Conservation (phyloP, 2,329 filamentous ascomycete species). For the Fusarium oligoseptatum region DNA sequence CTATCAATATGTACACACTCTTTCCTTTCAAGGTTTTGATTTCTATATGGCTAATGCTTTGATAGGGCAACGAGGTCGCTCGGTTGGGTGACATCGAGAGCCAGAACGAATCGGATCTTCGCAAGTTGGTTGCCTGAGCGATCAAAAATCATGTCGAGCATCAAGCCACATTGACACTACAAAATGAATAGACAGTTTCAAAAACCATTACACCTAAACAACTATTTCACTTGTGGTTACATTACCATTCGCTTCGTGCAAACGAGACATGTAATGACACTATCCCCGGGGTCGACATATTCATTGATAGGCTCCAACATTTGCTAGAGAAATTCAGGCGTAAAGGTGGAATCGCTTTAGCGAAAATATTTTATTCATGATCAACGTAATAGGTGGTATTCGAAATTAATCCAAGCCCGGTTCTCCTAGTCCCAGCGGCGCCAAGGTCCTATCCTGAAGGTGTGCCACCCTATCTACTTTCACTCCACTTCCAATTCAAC, state of each 20-base stretch:
- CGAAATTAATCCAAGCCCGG: neutral
- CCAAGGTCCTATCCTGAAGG: neutral
- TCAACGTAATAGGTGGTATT: neutral
- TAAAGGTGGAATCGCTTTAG: neutral
- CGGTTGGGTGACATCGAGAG: constrained; percentile 46
- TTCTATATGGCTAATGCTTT: neutral
- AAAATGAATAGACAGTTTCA: neutral
- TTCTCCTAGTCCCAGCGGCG: neutral
- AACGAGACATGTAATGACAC: neutral
- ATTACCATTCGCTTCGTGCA: neutral
- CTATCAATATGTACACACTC: constrained; percentile 39
- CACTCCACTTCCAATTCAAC: neutral
- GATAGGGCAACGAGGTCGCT: constrained; percentile 44
- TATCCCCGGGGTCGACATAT: too few species aligned
- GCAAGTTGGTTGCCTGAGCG: constrained; percentile 33
- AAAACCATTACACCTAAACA: neutral
- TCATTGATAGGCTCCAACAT: too few species aligned
- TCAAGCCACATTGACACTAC: neutral
- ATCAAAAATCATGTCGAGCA: neutral
- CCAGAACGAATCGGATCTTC: constrained; percentile 45
- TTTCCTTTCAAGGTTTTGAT: neutral
- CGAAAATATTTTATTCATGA: neutral
- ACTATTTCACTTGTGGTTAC: neutral
- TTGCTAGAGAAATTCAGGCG: neutral
- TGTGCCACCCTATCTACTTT: neutral